Evolutionary conservation across 2,329 filamentous ascomycete species (phyloP), one percentile per base, ranked within the genome.

Genomic region (Aspergillus tanneri): DNA sequence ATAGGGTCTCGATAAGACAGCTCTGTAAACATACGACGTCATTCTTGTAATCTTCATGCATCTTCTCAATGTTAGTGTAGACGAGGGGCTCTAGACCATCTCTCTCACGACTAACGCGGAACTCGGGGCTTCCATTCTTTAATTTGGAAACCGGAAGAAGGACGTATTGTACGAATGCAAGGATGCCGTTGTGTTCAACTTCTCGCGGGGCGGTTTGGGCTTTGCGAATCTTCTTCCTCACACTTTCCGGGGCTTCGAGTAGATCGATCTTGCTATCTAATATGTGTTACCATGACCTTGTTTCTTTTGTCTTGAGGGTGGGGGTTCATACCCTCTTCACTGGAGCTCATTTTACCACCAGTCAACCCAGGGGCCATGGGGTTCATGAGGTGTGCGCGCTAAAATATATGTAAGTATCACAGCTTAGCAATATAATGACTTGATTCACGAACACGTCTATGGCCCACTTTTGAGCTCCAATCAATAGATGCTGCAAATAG

Each of bases 351-450:
- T 77, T 96, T 96, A 54, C 83, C 86, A 28, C 89, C 85, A 56
- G 80, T 77, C 9, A 97, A 76, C 30, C 93, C 92, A 0, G 91
- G 86, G 14, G 97, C 87, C 87, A 97, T 95, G 16, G 89, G 84
- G 70, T 90, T 90, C 78, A 90, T 86, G 47, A 90, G 61, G 69
- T 89, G 84, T 62, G 87, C 78, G 62, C 88, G 72, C 72, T 68
- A 39, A 30, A 69, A 44, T 69, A 62, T 18, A 18, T n/a, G 16
- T 45, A 27, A 45, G 42, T 16, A 3, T 21, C 25, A 6, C 8
- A 23, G n/a, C n/a, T 18, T 11, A 4, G n/a, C 19, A 4, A 25
- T 12, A 16, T n/a, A 22, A 6, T 38, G 10, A 9, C 1, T 40
- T 10, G 16, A 16, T 2, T 23, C 6, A 18, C 53, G 16, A 56